phyloP scores from a whole-genome alignment of 2,329 filamentous ascomycete genomes.

The Cordyceps cateniannulata region DNA sequence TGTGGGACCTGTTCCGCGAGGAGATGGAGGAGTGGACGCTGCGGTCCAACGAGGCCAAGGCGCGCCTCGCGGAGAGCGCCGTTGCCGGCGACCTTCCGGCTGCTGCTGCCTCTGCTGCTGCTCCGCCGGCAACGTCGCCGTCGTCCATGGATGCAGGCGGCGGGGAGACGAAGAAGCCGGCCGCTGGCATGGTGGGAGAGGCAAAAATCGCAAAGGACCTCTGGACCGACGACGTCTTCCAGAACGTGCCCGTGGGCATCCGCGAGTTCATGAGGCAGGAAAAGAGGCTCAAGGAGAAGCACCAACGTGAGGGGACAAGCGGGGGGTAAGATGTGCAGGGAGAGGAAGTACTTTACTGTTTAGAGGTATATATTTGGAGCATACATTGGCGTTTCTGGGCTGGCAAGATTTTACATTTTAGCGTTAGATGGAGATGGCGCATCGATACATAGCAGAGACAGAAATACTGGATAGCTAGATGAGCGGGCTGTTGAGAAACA shows the following conservation, averaged over 20 bases:
- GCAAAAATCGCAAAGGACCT: slow-evolving; percentile 43
- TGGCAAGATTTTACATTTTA: not conserved
- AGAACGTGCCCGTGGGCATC: slow-evolving; percentile 82
- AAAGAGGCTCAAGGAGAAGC: slow-evolving; percentile 77
- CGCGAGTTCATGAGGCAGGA: slow-evolving; percentile 96
- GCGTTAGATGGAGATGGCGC: not conserved
- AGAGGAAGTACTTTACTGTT: not conserved
- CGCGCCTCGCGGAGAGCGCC: slow-evolving; percentile 34
- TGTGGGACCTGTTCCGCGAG: slow-evolving; percentile 88
- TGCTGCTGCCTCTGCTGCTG: slow-evolving; percentile 20
- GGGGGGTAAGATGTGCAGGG: slow-evolving; percentile 28
- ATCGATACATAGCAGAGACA: not conserved
- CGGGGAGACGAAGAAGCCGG: too few species aligned
- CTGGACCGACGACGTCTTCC: slow-evolving; percentile 65
- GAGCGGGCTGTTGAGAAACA: not conserved
- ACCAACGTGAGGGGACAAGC: slow-evolving; percentile 49
- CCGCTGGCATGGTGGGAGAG: slow-evolving; percentile 58
- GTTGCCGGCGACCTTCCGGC: too few species aligned
- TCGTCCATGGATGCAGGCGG: too few species aligned
- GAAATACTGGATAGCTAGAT: not conserved
- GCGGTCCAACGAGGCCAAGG: slow-evolving; percentile 57
- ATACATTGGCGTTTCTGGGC: slow-evolving; percentile 6
- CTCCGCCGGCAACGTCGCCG: slow-evolving; percentile 6
- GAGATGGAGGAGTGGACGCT: slow-evolving; percentile 85
- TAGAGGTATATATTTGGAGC: not conserved